A percentile compares a stretch with the other conserved stretches of the same genome.
Evolutionary conservation across 2,329 filamentous ascomycete genomes (phyloP).

Genomic region (Pseudogymnoascus sp.): DNA sequence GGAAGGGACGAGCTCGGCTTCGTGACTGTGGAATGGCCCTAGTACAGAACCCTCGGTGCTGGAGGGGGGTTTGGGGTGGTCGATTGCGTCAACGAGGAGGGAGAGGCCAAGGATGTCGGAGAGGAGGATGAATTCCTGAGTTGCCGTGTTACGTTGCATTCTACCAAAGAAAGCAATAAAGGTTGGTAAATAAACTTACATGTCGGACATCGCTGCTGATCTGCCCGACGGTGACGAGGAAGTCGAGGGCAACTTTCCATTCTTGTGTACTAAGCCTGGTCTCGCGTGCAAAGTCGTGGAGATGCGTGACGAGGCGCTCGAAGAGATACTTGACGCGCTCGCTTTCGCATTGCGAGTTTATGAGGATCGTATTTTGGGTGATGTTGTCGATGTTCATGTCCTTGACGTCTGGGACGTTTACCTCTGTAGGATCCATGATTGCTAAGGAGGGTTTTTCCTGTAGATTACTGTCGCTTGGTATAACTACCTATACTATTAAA

Average conservation of each 20-base stretch:
- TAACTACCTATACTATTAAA: background rate
- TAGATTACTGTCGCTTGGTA: background rate
- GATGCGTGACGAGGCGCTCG: constrained; percentile 63
- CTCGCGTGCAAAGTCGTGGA: constrained; percentile 76
- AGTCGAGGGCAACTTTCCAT: constrained; percentile 67
- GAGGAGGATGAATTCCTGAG: constrained; percentile 70
- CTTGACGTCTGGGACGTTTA: constrained; percentile 46
- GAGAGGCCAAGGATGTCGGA: constrained; percentile 35
- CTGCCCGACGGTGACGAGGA: constrained; percentile 64
- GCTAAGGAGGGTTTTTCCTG: background rate
- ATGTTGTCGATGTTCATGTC: constrained; percentile 74
- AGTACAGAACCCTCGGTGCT: constrained; percentile 73
- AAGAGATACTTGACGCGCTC: constrained; percentile 63
- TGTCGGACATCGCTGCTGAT: constrained; percentile 63
- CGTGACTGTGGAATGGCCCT: constrained; percentile 76
- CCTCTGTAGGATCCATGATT: constrained; percentile 35
- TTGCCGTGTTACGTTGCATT: background rate
- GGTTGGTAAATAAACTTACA: constrained; percentile 32
- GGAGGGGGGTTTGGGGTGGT: constrained; percentile 65
- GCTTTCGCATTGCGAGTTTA: constrained; percentile 63
- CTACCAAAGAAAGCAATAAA: background rate
- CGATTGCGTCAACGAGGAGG: constrained; percentile 71
- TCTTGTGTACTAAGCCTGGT: constrained; percentile 67
- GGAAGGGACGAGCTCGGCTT: constrained; percentile 49
- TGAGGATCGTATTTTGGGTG: constrained; percentile 64